Percentiles rank a stretch among this genome's conserved stretches.
Conservation (phyloP, 306 rosid genomes). For the Lotus japonicus region DNA sequence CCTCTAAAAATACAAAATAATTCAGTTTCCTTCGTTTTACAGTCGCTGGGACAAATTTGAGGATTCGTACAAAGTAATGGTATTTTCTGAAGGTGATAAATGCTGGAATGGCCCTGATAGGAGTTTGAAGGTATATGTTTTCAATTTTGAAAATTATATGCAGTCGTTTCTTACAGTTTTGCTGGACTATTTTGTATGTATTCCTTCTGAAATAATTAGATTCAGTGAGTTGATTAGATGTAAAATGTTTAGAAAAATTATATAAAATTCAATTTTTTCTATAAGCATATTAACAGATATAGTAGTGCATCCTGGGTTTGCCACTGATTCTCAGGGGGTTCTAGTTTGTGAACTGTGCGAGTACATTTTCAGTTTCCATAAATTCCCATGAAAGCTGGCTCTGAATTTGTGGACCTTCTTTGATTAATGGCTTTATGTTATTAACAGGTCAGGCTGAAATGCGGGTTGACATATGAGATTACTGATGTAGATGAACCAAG, state of each 20-base stretch:
- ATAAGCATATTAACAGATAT: background rate
- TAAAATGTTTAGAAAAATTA: background rate
- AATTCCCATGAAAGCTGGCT: background rate
- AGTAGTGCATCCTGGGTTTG: conserved; percentile 12
- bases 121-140: conserved; percentile 77
- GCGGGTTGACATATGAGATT: conserved; percentile 81
- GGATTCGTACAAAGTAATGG: conserved; percentile 72
- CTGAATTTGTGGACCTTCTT: background rate
- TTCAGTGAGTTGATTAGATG: too few relatives aligned
- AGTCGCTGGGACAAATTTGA: conserved; percentile 98
- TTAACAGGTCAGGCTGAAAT: conserved; percentile 74
- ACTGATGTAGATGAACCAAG: conserved; percentile 96
- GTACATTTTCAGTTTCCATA: background rate
- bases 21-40: conserved; percentile 10
- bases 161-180: conserved; percentile 10
- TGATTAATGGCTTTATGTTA: conserved; percentile 22
- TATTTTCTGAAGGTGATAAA: conserved; percentile 75
- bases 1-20: background rate
- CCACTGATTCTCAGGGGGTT: background rate
- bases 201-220: background rate
- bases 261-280: background rate
- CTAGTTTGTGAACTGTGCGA: conserved; percentile 7
- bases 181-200: background rate
- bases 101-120: conserved; percentile 99
- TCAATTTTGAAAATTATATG: background rate